Conservation (phyloP, 371 early-diverging fungal species). For the Mortierella sp. region DNA sequence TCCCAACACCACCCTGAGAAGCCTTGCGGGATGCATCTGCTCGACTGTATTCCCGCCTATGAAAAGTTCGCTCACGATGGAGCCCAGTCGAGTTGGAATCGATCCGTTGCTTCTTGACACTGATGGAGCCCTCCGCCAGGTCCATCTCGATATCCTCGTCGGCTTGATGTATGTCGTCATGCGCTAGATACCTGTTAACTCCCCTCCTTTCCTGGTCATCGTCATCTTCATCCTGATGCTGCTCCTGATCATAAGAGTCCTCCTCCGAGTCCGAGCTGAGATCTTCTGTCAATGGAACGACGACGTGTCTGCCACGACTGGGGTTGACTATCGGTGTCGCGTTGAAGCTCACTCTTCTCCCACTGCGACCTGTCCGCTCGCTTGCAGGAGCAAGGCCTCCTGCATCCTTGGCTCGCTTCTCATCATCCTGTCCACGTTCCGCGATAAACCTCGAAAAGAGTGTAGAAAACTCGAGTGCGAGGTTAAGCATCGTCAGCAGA, state of each 20-base stretch:
- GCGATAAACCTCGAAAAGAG: constrained; percentile 27
- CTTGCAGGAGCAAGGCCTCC: background rate
- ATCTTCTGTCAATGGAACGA: background rate
- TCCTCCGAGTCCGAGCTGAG: constrained; percentile 16
- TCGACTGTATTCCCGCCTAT: constrained; percentile 3
- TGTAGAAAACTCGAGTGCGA: constrained; percentile 34
- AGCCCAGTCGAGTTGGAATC: background rate
- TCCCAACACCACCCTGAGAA: background rate
- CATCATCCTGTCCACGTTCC: constrained; percentile 17
- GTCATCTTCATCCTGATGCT: constrained; percentile 1
- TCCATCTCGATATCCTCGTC: constrained; percentile 41
- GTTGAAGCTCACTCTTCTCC: constrained; percentile 37
- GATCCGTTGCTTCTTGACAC: constrained; percentile 33
- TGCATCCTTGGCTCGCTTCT: background rate
- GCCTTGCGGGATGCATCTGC: background rate
- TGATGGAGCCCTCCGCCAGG: background rate
- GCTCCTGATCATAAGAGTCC: constrained; percentile 1
- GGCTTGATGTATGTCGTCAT: background rate
- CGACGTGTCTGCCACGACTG: background rate
- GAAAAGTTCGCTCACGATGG: background rate
- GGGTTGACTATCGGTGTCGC: background rate
- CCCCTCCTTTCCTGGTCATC: background rate
- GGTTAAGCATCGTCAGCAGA: constrained; percentile 37
- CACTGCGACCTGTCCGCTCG: constrained; percentile 7
- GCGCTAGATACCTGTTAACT: background rate